Percentiles rank a stretch among this genome's conserved stretches.
Evolutionary conservation across 2,329 filamentous ascomycete genomes (phyloP).

Genomic region (Fusarium nygamai): DNA sequence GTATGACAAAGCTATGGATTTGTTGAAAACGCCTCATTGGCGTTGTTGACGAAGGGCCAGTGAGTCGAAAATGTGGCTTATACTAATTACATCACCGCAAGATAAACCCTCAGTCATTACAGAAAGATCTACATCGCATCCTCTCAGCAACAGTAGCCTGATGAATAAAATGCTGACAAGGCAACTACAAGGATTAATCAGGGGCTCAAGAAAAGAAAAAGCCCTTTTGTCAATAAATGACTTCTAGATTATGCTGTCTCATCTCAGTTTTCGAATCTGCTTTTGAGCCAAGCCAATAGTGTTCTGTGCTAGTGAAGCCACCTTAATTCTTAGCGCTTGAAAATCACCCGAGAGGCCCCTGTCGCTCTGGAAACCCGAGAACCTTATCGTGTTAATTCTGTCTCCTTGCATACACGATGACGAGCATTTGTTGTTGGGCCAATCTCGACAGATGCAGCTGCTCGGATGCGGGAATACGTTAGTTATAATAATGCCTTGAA

Average conservation of each 20-base stretch:
- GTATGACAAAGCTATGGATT: rapidly evolving
- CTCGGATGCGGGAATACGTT: too few relatives aligned
- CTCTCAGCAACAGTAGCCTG: neutral
- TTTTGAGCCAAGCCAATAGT: neutral
- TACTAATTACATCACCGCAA: neutral
- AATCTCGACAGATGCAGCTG: neutral
- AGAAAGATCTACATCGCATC: neutral
- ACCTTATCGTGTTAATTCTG: neutral
- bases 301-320: neutral
- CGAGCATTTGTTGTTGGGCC: conserved; percentile 7
- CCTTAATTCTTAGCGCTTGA: neutral
- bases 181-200: too few relatives aligned
- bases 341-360: neutral
- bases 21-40: neutral
- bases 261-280: neutral
- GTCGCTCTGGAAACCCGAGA: conserved; percentile 23
- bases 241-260: neutral
- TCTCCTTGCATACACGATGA: conserved; percentile 16
- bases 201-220: too few relatives aligned
- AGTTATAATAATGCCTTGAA: neutral
- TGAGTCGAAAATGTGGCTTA: neutral
- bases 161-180: too few relatives aligned
- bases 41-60: too few relatives aligned
- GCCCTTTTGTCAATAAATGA: neutral
- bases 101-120: neutral